Percentiles rank a stretch among this genome's conserved stretches.
These are phyloP conservation scores for Exophiala alcalophila DNA, from an alignment of 2,329 filamentous ascomycete genomes.

Conservation along the genomic window DNA sequence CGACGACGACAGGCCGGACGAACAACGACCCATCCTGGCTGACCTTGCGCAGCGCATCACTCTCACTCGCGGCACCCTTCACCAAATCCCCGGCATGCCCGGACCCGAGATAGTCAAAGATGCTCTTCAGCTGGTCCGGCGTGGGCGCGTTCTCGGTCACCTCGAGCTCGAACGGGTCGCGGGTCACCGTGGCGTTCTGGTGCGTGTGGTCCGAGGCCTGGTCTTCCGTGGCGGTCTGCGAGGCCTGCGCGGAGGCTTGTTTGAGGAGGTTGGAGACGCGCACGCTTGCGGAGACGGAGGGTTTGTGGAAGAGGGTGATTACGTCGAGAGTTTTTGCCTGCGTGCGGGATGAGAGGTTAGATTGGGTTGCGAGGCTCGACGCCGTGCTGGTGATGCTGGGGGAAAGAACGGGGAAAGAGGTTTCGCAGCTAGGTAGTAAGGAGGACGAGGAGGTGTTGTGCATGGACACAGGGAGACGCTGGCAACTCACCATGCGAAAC, in stretches of 20 bases:
- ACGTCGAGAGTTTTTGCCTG: constrained; percentile 82
- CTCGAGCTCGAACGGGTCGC: constrained; percentile 78
- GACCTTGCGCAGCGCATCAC: constrained; percentile 76
- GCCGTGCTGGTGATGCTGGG: not conserved
- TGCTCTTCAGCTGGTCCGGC: constrained; percentile 74
- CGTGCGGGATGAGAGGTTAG: not conserved
- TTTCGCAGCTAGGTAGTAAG: not conserved
- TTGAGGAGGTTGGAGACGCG: constrained; percentile 75
- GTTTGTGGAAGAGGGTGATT: constrained; percentile 92
- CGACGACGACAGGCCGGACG: constrained; percentile 77
- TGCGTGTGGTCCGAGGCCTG: constrained; percentile 65
- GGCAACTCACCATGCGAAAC: constrained; percentile 22
- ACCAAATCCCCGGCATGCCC: constrained; percentile 64
- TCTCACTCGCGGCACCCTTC: constrained; percentile 67
- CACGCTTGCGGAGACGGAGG: constrained; percentile 67
- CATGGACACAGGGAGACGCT: too few species aligned
- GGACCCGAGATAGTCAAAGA: constrained; percentile 75
- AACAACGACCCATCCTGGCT: constrained; percentile 68
- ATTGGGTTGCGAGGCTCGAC: not conserved
- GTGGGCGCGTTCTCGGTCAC: constrained; percentile 80
- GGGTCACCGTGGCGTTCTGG: constrained; percentile 56
- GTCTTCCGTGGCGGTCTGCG: constrained; percentile 67
- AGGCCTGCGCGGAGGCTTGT: constrained; percentile 69
- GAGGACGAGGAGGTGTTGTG: not conserved
- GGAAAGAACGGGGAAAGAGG: not conserved